These are phyloP conservation scores for Podospora didyma DNA, from an alignment of 495 filamentous ascomycete genomes.

Conservation along the genomic window DNA sequence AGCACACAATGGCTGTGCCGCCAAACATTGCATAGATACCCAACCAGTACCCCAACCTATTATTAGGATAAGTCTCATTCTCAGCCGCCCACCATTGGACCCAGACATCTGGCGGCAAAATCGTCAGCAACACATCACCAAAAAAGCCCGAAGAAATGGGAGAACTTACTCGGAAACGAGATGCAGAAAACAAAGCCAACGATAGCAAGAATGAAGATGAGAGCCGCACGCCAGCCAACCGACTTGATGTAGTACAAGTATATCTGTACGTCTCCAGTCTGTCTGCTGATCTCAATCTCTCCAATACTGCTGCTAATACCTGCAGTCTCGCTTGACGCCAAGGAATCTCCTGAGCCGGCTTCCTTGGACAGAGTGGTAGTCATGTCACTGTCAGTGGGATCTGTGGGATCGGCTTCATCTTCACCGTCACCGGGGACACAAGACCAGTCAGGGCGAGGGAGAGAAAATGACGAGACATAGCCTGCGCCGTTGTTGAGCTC, in stretches of 20 bases:
- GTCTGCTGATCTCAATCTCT: slow-evolving; percentile 20
- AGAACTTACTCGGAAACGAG: slow-evolving; percentile 26
- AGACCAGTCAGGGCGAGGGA: slow-evolving; percentile 17
- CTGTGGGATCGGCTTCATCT: background rate
- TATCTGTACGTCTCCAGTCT: slow-evolving; percentile 49
- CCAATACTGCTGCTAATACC: background rate
- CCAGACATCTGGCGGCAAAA: slow-evolving; percentile 16
- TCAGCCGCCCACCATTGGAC: slow-evolving; percentile 30
- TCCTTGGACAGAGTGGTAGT: background rate
- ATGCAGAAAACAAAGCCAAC: slow-evolving; percentile 23
- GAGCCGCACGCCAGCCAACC: slow-evolving; percentile 43
- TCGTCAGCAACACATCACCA: background rate
- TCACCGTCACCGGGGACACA: background rate
- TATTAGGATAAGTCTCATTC: slow-evolving; percentile 22
- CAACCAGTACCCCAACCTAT: slow-evolving; percentile 24
- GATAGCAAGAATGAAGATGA: slow-evolving; percentile 38
- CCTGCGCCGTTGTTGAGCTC: slow-evolving; percentile 18
- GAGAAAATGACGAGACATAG: slow-evolving; percentile 19
- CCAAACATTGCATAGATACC: slow-evolving; percentile 26
- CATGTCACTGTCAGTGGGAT: background rate
- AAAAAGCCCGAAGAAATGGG: background rate
- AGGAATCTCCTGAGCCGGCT: background rate
- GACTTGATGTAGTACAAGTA: slow-evolving; percentile 52
- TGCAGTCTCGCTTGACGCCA: background rate
- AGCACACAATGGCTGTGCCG: slow-evolving; percentile 16